Conservation (phyloP, 345 rosid genomes). For the Hypericum perforatum region DNA sequence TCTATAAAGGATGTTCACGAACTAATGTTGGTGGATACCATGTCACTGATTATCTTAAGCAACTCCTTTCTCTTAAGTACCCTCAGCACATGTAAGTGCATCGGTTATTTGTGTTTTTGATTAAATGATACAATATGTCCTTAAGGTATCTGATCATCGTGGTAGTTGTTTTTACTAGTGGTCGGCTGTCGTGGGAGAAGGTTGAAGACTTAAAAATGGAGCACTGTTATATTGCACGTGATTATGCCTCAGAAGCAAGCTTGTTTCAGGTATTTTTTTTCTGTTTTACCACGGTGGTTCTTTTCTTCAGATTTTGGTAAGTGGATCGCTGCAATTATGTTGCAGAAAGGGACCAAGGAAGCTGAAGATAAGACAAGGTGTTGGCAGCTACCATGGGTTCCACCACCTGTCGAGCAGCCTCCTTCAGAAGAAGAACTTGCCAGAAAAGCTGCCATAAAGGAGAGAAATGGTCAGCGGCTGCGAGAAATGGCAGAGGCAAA, state of each 20-base stretch:
- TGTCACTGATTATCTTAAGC: constrained; percentile 81
- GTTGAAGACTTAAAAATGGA: constrained; percentile 95
- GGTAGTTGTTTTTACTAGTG: constrained; percentile 30
- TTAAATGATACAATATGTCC: too few species aligned
- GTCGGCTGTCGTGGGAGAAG: constrained; percentile 84
- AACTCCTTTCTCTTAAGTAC: constrained; percentile 83
- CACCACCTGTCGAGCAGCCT: constrained; percentile 76
- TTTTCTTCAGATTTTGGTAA: constrained; percentile 7
- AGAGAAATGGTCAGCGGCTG: constrained; percentile 87
- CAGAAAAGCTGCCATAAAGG: constrained; percentile 84
- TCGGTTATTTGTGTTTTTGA: neutral
- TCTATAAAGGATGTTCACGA: constrained; percentile 67
- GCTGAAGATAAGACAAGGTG: constrained; percentile 79
- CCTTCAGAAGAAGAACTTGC: constrained; percentile 99
- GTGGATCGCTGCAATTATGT: constrained; percentile 13
- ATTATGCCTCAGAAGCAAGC: constrained; percentile 63
- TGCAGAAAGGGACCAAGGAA: constrained; percentile 74
- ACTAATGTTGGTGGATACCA: constrained; percentile 91
- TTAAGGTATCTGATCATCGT: constrained; percentile 1
- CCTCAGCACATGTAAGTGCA: constrained; percentile 77
- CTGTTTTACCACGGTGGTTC: constrained; percentile 7
- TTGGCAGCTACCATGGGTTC: constrained; percentile 97
- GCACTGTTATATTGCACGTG: constrained; percentile 74
- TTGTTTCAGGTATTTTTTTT: constrained; percentile 52
- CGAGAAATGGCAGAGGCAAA: constrained; percentile 98